phyloP scores from a whole-genome alignment of 192 early-diverging fungal species.

The Neocallimastix lanati region DNA sequence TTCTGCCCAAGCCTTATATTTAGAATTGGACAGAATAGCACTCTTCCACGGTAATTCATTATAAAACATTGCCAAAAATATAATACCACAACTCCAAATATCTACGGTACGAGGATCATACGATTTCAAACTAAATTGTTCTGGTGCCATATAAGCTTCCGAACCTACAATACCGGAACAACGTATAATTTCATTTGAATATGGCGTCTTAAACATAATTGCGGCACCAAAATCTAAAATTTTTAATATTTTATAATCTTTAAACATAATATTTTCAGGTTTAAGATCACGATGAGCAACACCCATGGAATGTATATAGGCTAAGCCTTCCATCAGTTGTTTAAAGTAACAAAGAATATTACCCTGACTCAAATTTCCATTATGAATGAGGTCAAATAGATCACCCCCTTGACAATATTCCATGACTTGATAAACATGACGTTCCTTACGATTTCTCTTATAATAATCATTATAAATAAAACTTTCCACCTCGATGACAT shows the following conservation, averaged over 20 bases:
- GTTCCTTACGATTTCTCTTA: conserved; percentile 3
- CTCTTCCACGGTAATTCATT: conserved; percentile 12
- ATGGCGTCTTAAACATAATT: conserved; percentile 1
- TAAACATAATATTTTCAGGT: conserved; percentile 51
- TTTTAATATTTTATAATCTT: background rate
- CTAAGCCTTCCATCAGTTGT: conserved; percentile 10
- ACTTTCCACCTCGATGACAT: conserved; percentile 60
- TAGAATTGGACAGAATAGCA: background rate
- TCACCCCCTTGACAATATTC: conserved; percentile 4
- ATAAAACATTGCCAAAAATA: conserved; percentile 1
- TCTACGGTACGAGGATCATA: conserved; percentile 2
- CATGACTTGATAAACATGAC: conserved; percentile 44
- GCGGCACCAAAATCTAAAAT: conserved; percentile 6
- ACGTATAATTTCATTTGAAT: conserved; percentile 11
- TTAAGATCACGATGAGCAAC: conserved; percentile 66
- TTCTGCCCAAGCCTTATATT: background rate
- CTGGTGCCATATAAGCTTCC: conserved; percentile 6
- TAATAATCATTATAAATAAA: conserved; percentile 46
- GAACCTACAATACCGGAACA: background rate
- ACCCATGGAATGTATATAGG: conserved; percentile 41
- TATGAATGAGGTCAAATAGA: conserved; percentile 1
- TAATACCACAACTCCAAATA: conserved; percentile 13
- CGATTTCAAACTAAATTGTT: conserved; percentile 2
- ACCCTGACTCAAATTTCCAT: background rate
- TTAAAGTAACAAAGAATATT: background rate